Evolutionary conservation across 306 rosid genomes (phyloP).

Genomic region (Rubus idaeus): DNA sequence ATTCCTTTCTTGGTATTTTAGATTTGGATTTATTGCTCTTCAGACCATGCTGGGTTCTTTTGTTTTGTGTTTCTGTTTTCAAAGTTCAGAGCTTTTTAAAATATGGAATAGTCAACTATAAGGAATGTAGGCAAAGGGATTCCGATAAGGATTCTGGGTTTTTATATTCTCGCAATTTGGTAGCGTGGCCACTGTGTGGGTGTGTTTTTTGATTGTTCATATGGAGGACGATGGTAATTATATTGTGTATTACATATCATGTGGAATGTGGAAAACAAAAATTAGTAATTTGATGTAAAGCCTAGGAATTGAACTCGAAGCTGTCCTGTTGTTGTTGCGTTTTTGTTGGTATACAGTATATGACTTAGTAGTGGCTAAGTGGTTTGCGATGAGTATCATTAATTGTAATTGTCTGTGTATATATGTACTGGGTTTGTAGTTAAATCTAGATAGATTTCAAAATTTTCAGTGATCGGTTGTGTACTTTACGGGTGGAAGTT

Average conservation of each 20-base stretch:
- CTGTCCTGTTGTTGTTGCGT: not conserved
- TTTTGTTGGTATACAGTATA: not conserved
- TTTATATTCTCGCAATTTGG: not conserved
- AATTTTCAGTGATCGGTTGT: not conserved
- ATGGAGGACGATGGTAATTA: not conserved
- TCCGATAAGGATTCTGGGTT: not conserved
- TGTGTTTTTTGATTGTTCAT: not conserved
- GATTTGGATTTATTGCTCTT: not conserved
- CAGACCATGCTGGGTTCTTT: not conserved
- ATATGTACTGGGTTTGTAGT: not conserved
- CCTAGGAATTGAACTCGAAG: slow-evolving; percentile 9
- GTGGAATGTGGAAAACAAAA: not conserved
- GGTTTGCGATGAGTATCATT: not conserved
- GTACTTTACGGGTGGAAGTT: not conserved
- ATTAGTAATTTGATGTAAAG: not conserved
- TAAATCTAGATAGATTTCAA: not conserved
- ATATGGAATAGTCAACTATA: slow-evolving; percentile 4
- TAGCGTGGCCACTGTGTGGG: not conserved
- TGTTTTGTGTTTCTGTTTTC: not conserved
- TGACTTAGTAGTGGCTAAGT: not conserved
- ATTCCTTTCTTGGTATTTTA: not conserved
- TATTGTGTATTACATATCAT: not conserved
- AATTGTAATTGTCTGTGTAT: not conserved
- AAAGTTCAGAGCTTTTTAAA: not conserved
- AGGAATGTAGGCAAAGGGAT: not conserved